phyloP scores from a whole-genome alignment of 1,139 yeast species.

The Debaryomyces nepalensis region DNA sequence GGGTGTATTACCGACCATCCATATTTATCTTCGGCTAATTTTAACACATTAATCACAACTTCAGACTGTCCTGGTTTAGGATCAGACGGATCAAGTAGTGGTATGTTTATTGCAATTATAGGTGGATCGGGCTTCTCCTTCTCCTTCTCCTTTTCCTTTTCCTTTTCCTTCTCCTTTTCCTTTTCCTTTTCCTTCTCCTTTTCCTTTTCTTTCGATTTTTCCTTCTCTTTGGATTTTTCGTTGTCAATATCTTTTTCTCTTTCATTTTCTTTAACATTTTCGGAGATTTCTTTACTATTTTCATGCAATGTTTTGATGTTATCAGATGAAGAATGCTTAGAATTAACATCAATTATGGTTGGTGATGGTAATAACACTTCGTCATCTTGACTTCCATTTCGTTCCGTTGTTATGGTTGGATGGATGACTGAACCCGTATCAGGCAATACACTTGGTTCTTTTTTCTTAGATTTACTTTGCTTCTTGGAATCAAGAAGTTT shows the following conservation, averaged over 20 bases:
- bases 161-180: constrained; percentile 31
- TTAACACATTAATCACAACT: constrained; percentile 77
- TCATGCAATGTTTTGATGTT: no score
- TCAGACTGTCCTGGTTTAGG: constrained; percentile 70
- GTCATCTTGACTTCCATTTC: constrained; percentile 13
- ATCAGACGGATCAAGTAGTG: constrained; percentile 51
- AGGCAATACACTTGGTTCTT: no score
- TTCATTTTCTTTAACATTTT: constrained; percentile 9
- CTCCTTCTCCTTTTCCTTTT: constrained; percentile 31
- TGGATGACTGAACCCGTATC: constrained; percentile 16
- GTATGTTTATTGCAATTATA: constrained; percentile 63
- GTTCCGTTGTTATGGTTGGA: constrained; percentile 27
- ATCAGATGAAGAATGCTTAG: neutral
- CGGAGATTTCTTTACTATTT: neutral
- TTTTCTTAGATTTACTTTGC: constrained; percentile 11
- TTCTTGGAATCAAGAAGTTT: constrained; percentile 15
- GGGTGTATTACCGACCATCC: constrained; percentile 81
- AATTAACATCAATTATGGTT: constrained; percentile 7
- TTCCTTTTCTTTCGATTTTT: constrained; percentile 20
- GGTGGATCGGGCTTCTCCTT: constrained; percentile 41
- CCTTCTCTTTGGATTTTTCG: constrained; percentile 16
- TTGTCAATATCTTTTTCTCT: constrained; percentile 16
- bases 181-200: constrained; percentile 21
- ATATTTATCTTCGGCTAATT: constrained; percentile 83
- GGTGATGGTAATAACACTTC: constrained; percentile 9